Base-by-base conservation (phyloP, 108 stramenopile genomes). In the Halocafeteria seosinensis region DNA sequence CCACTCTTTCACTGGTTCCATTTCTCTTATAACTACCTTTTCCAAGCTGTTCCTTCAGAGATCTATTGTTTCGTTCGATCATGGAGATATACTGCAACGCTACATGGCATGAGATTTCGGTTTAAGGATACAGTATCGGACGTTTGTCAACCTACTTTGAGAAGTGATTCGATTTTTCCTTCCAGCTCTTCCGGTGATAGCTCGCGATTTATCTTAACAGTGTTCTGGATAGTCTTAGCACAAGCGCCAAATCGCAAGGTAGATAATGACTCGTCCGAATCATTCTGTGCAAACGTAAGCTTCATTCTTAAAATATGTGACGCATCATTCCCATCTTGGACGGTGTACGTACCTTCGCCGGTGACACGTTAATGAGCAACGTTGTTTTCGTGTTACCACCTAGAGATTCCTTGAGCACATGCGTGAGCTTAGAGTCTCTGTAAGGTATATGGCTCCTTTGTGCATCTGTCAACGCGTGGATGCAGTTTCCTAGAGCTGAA, bases 361-460 rank as follows among this genome's bases (percentile, higher is more conserved):
- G 76, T 27, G 71, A 51, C 28, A 81, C 64, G 34, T 73, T 75
- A 31, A 72, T 67, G 34, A 81, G 50, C 0, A 81, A 50, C 26
- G 36, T 67, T n/a, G 78, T 77, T 52, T 68, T 50, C 6, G 76
- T 38, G 68, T 81, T 81, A 25, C 80, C 80, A 2, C 78, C 75
- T 0, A 81, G 76, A 0, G 73, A 77, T 23, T 81, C 76, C 67
- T 79, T 74, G 42, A 81, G 59, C 25, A 81, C 70, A 17, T 77
- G 70, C n/a, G 80, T 81, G 35, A 81, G 78, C 66, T 81, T 81
- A 1, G 75, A 73, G 65, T 81, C 73, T 24, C 80, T 73, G 61
- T 77, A 81, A 0, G 78, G 80, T 17, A 81, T 59, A 35, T 75
- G 75, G n/a, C 37, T 71, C 0, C 73, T 69, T 12, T 38, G 21